Base-by-base conservation (phyloP, 371 early-diverging fungal genomes). In the Mortierella sp. region DNA sequence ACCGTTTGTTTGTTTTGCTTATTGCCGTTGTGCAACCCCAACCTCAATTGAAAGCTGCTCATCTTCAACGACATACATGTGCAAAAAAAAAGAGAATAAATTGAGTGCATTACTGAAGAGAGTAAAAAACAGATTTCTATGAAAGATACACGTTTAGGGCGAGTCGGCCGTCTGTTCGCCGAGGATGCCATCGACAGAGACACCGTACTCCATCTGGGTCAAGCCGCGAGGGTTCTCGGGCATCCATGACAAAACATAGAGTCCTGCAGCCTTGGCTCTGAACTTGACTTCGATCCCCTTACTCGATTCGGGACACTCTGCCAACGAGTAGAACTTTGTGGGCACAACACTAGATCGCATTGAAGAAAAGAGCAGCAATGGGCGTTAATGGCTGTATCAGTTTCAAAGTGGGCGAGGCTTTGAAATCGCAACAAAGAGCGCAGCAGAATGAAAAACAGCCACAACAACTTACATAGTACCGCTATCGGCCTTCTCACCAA, bases 151-250 rank as follows among this genome's bases (percentile, higher is more conserved):
- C 44, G 9, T 57, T 55, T 70, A 83, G 5, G 80, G 77, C 28
- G 80, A 80, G 44, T 80, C 84, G 21, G 75, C 40, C 24, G 72
- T 74, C 55, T 79, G 76, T 61, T 78, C 78, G 9, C 81, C 81
- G 4, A 75, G 64, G 72, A 85, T 73, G 26, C 85, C 85, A 73
- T 74, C 85, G 11, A 85, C 81, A 19, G 73, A 71, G 72, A 85
- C 85, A 46, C 85, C 85, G 51, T 85, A 85, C 74, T 85, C 85
- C 79, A 85, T 76, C 72, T 85, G 85, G 2, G 81, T 81, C 67
- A 85, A 48, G 6, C 85, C 85, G 19, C 81, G 81, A 69, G 77
- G 77, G 44, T 37, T 75, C 46, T 81, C 85, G 10, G 85, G 81
- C 69, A 81, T 85, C 85, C 85, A 85, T 57, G 81, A 85, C 26